Evolutionary conservation across 202 grass and related monocot species (phyloP).

Genomic region (Digitaria exilis): DNA sequence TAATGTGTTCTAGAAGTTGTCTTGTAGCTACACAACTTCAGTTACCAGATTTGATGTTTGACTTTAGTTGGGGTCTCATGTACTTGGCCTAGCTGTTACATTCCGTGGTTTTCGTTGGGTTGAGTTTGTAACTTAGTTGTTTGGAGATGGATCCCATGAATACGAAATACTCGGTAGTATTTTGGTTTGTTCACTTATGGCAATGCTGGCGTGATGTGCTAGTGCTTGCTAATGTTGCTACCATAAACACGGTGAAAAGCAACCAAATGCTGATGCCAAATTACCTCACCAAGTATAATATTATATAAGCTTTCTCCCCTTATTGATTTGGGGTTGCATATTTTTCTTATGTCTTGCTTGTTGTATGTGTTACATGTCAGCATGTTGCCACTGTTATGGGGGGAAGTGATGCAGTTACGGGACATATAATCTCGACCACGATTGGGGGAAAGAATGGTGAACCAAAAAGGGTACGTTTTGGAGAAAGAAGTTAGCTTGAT

Average conservation of each 20-base stretch:
- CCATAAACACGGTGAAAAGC: neutral
- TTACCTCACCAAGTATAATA: neutral
- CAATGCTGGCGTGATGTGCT: neutral
- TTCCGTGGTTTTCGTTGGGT: neutral
- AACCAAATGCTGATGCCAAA: neutral
- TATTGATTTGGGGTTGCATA: neutral
- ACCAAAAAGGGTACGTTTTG: slow-evolving; percentile 57
- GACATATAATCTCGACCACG: slow-evolving; percentile 76
- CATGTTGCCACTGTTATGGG: slow-evolving; percentile 42
- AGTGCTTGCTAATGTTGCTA: neutral
- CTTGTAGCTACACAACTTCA: neutral
- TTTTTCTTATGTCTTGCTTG: neutral
- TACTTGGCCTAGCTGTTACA: neutral
- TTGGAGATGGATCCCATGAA: neutral
- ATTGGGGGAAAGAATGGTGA: slow-evolving; percentile 73
- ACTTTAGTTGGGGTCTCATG: slow-evolving; percentile 18
- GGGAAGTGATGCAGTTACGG: slow-evolving; percentile 62
- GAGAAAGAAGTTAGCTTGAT: neutral
- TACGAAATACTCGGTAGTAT: neutral
- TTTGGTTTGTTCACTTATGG: neutral
- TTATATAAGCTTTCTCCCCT: neutral
- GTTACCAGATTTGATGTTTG: neutral
- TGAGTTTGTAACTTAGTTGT: neutral
- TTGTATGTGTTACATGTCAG: slow-evolving; percentile 28
- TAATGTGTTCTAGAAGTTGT: slow-evolving; percentile 7